phyloP scores from a whole-genome alignment of 805 yeast species.

The Candida jianshihensis region DNA sequence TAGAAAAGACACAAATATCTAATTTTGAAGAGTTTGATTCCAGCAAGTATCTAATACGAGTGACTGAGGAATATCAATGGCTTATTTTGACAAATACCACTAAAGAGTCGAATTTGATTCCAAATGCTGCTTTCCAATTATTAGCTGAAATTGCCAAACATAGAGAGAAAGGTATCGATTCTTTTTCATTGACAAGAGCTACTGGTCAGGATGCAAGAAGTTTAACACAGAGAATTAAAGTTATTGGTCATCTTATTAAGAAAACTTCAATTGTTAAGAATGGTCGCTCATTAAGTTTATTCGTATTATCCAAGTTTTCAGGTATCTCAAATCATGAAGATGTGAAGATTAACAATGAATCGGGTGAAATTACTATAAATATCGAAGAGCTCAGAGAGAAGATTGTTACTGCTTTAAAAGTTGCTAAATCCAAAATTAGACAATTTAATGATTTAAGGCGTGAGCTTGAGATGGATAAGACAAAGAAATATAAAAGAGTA shows the following conservation, averaged over 20 bases:
- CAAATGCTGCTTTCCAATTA: conserved; percentile 47
- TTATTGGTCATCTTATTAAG: conserved; percentile 43
- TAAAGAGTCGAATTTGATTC: conserved; percentile 44
- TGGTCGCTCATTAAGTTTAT: conserved; percentile 47
- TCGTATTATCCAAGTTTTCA: conserved; percentile 43
- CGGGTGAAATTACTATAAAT: conserved; percentile 22
- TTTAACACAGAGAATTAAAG: conserved; percentile 53
- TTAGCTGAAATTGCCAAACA: conserved; percentile 53
- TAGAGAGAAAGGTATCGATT: conserved; percentile 49
- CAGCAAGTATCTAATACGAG: conserved; percentile 21
- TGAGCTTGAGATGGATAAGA: conserved; percentile 46
- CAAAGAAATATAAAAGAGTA: conserved; percentile 34
- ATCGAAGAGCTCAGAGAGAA: conserved; percentile 23
- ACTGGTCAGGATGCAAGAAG: conserved; percentile 71
- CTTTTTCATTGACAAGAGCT: conserved; percentile 46
- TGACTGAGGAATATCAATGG: conserved; percentile 53
- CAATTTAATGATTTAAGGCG: conserved; percentile 54
- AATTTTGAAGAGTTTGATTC: conserved; percentile 6
- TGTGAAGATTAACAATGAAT: conserved; percentile 10
- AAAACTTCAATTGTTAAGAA: conserved; percentile 32
- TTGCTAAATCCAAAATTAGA: conserved; percentile 54
- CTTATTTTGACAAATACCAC: conserved; percentile 48
- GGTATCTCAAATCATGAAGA: conserved; percentile 16
- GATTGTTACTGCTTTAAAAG: conserved; percentile 43
- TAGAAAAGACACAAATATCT: neutral